Evolutionary conservation across 192 early-diverging fungal species (phyloP), one percentile per base, ranked within the genome.

Genomic region (Helicostylum pulchrum): DNA sequence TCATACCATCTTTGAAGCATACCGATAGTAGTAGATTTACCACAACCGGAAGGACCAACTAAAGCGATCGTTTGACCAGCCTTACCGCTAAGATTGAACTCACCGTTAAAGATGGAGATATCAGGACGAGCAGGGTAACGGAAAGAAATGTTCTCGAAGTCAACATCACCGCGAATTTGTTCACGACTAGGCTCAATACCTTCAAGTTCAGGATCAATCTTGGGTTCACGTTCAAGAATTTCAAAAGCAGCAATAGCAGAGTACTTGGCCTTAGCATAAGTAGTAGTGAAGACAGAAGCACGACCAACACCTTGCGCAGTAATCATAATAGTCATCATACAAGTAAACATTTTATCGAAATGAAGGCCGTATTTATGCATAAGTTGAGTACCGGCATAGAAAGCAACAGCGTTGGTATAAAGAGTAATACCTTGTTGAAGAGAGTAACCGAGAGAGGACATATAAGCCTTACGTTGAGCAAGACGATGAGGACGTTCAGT

Each of bases 1-100:
- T 97, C 93, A 78, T 97, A 97, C 74, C 89, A 89, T 0, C 94
- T 82, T 71, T 94, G 78, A 30, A 88, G 72, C 57, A 89, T 76
- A 51, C 72, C 79, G 45, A 87, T 75, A 2, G 80, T 77, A 0
- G 87, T 87, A 5, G 79, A 83, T 66, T 97, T 97, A 48, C 94
- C 94, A 44, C 89, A 92, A 8, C 94, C 94, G 0, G 89, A 90
- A 19, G 87, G 79, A 32, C 87, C 94, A 2, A 94, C 94, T 50
- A 95, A 68, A 9, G 94, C 94, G 54, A 96, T 81, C 2, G 89
- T 96, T 69, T 78, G 70, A 32, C 90, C 88, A 11, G 89, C 67
- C 1, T 67, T 50, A 7, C 69, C 80, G 3, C 51, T 56, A 14
- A 88, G 52, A 20, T 73, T 68, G 52, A 89, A 71, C 34, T 78